These are phyloP conservation scores for Hygrocybe coccinea DNA, from an alignment of 768 basidiomycete species.

Conservation along the genomic window DNA sequence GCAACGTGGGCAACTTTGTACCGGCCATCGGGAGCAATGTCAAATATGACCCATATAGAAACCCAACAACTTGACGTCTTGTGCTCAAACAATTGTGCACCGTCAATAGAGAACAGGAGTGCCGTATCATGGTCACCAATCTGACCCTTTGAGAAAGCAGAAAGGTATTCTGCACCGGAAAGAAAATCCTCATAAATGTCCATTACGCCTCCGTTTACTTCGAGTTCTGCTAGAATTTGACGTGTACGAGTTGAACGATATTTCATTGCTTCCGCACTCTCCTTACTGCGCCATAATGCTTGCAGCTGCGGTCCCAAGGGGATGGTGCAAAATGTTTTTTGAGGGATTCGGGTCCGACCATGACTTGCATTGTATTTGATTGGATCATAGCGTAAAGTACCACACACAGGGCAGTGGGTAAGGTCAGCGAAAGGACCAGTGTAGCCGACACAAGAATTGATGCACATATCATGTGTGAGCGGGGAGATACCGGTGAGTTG, in stretches of 20 bases:
- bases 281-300: conserved; percentile 24
- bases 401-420: conserved; percentile 30
- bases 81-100: conserved; percentile 26
- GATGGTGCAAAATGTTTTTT: conserved; percentile 34
- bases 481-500: conserved; percentile 33
- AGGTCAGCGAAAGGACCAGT: conserved; percentile 33
- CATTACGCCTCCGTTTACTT: no score
- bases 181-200: no score
- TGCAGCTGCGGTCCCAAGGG: conserved; percentile 22
- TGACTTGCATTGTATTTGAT: neutral
- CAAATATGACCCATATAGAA: conserved; percentile 29
- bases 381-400: conserved; percentile 25
- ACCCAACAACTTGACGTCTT: conserved; percentile 42
- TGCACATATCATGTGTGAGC: conserved; percentile 39
- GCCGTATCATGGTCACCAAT: no score
- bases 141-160: no score
- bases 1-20: conserved; percentile 30
- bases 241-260: conserved; percentile 19
- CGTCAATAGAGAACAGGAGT: no score
- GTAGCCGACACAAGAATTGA: conserved; percentile 37
- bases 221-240: no score
- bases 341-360: conserved; percentile 16
- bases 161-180: no score
- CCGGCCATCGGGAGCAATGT: conserved; percentile 24
- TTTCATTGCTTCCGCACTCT: conserved; percentile 21